Evolutionary conservation across 129 eudicot species (phyloP).

Genomic region (Flaveria brownii): DNA sequence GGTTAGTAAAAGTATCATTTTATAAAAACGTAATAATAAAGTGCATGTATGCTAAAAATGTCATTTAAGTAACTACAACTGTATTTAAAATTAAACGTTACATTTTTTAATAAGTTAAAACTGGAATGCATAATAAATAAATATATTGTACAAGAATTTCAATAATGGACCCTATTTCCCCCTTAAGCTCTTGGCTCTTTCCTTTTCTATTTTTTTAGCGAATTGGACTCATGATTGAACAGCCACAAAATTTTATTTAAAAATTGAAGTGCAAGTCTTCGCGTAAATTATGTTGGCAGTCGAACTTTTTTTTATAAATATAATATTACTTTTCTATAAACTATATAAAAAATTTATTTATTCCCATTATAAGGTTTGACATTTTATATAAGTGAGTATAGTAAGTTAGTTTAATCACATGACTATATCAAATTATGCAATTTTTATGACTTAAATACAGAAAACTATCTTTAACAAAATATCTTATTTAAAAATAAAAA

Average conservation of each 20-base stretch:
- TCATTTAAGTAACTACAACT: not conserved
- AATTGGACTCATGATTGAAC: conserved; percentile 18
- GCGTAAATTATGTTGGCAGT: not conserved
- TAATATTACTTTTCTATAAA: not conserved
- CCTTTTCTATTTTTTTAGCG: not conserved
- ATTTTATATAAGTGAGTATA: too few relatives aligned
- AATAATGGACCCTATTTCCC: not conserved
- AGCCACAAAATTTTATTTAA: not conserved
- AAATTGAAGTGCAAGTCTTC: conserved; percentile 9
- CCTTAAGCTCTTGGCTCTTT: not conserved
- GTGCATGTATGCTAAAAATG: not conserved
- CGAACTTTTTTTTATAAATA: not conserved
- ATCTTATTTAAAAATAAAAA: too few relatives aligned
- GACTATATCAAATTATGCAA: too few relatives aligned
- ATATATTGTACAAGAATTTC: not conserved
- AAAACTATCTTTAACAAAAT: too few relatives aligned
- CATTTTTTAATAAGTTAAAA: not conserved
- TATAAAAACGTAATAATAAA: not conserved
- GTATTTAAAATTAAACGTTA: not conserved
- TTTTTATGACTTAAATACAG: too few relatives aligned
- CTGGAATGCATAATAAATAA: not conserved
- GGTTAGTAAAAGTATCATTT: not conserved
- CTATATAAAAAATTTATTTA: too few relatives aligned
- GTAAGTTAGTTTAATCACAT: too few relatives aligned
- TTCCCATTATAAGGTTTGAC: too few relatives aligned